Conservation (phyloP, 1,284 basidiomycete genomes). For the Boletus holoroseus region DNA sequence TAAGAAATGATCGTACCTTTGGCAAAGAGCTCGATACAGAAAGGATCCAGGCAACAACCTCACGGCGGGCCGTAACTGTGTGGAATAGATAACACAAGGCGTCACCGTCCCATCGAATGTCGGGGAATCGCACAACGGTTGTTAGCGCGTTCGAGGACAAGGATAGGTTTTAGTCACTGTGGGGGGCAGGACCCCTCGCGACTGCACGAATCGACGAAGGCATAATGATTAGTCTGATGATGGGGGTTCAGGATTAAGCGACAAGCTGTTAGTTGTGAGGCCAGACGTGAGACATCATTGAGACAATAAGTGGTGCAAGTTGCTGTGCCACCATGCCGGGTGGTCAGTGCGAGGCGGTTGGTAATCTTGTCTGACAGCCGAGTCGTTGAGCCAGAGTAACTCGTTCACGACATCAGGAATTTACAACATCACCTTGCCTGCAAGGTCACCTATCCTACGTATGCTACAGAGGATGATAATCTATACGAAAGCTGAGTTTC, state of each 20-base stretch:
- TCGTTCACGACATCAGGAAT: background rate
- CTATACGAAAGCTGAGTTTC: slow-evolving; percentile 9
- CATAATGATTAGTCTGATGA: slow-evolving; percentile 1
- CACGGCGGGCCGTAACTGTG: background rate
- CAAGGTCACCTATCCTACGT: background rate
- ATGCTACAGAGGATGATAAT: slow-evolving; percentile 16
- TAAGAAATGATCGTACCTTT: background rate
- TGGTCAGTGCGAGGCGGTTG: background rate
- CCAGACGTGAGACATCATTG: slow-evolving; percentile 7
- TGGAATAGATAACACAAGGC: slow-evolving; percentile 17
- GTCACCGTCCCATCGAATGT: slow-evolving; percentile 5
- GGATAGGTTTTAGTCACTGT: background rate
- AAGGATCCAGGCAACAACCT: slow-evolving; percentile 3
- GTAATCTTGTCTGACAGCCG: background rate
- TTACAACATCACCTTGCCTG: background rate
- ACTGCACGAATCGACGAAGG: background rate
- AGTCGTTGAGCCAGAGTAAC: too few relatives aligned
- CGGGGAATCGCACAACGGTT: background rate
- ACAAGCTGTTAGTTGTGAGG: background rate
- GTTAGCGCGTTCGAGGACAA: background rate
- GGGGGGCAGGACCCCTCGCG: background rate
- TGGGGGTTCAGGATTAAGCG: slow-evolving; percentile 12
- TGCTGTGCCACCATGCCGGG: too few relatives aligned
- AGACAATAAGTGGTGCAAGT: too few relatives aligned
- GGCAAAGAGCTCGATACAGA: background rate